Evolutionary conservation across 2,329 filamentous ascomycete genomes (phyloP), one percentile per base, ranked within the genome.

Genomic region (Zymoseptoria crescenta): DNA sequence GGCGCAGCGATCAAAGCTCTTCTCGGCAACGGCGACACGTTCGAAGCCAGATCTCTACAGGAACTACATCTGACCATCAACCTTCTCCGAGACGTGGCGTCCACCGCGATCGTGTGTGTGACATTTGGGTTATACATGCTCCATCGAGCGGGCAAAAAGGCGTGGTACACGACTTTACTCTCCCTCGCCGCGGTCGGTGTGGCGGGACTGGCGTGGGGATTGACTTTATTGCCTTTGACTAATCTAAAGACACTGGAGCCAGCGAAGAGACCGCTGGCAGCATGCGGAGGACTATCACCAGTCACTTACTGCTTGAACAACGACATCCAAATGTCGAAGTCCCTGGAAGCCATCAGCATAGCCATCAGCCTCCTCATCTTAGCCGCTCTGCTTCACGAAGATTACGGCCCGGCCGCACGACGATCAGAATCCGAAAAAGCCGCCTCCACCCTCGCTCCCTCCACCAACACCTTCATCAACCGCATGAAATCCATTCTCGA

Each of bases 41-140:
- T 62, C 53, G 53, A 58, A 8, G 53, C 56, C 16, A 28, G 50
- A 16, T 54, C 49, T 19, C 24, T 56, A 9, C 49, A 56, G 24
- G 58, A 63, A 41, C 27, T 59, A 10, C 54, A 50, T 21, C 24
- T 55, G 27, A 56, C 61, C 8, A 41, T 61, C 20, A 21, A 54
- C 21, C 29, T 63, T 4, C 27, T 61, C 8, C 56, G 61, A 3
- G 56, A 63, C 29, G 56, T 63, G 8, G 61, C 61, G 8, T 55
- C 58, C 4, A 59, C 55, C 9, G 56, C 45, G 24, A 58, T 57
- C 49, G 56, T 62, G n/a, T 61, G 59, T 24, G 45, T 60, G 9
- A 52, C 56, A 4, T 60, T 57, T 10, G 59, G 59, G 13, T 24
- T 60, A 6, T 60, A 60, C 53, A 57, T 57, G 27, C 56, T 60